Evolutionary conservation across 768 basidiomycete genomes (phyloP).

Genomic region (Hypsizygus marmoreus): DNA sequence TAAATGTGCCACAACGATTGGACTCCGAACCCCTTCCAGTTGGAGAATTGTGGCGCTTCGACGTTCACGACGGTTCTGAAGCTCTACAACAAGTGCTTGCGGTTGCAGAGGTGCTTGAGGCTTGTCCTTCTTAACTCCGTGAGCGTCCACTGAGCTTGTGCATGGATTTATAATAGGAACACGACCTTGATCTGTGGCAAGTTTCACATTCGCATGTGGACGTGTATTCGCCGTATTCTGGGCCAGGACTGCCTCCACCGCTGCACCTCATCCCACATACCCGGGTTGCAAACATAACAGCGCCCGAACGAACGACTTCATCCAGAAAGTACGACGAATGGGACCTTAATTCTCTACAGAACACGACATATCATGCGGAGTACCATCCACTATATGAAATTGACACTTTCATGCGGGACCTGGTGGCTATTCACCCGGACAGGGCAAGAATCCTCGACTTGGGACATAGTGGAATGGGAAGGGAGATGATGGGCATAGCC

Average conservation of each 20-base stretch:
- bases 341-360: conserved; percentile 34
- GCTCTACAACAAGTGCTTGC: conserved; percentile 10
- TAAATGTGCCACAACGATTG: conserved; percentile 5
- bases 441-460: conserved; percentile 45
- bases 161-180: conserved; percentile 31
- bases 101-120: conserved; percentile 12
- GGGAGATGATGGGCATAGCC: conserved; percentile 57
- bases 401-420: conserved; percentile 48
- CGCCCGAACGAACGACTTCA: conserved; percentile 7
- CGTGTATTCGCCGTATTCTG: conserved; percentile 33
- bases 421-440: conserved; percentile 50
- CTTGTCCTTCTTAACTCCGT: background rate
- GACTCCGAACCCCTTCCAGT: conserved; percentile 8
- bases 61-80: conserved; percentile 2
- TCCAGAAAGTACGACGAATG: conserved; percentile 22
- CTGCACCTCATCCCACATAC: conserved; percentile 15
- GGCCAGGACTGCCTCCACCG: conserved; percentile 12
- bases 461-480: conserved; percentile 59
- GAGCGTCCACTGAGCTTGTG: conserved; percentile 3
- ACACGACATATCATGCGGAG: conserved; percentile 39
- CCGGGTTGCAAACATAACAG: conserved; percentile 14
- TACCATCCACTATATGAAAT: conserved; percentile 65
- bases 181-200: conserved; percentile 57
- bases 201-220: conserved; percentile 47
- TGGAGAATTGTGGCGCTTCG: conserved; percentile 21